Base-by-base conservation (phyloP, 306 rosid species). In the Begonia fuchsioides region DNA sequence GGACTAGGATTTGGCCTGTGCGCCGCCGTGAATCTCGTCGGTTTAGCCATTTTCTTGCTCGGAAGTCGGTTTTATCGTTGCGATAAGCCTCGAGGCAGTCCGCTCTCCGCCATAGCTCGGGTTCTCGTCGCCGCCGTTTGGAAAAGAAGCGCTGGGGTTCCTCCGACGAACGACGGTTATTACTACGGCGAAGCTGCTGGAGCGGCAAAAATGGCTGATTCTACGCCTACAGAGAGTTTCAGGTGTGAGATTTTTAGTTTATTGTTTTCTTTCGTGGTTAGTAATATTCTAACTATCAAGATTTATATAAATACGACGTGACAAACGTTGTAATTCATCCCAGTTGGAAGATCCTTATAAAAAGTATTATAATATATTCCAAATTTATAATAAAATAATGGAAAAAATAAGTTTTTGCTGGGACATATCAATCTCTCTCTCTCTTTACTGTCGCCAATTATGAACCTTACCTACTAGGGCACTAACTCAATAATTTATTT, bases 51-150 rank as follows among this genome's bases (percentile, higher is more conserved):
- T 18, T 56, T 72, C 55, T 12, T 64, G 35, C 14, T 68, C 20
- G 78, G 74, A 15, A 72, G 44, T 11, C 58, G 50, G 3, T 64
- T 64, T 14, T 72, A 72, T 17, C 66, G 52, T 41, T 38, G 11
- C 1, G 59, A 56, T 52, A 68, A 60, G 32, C 75, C 71, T 2
- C 62, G 38, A 16, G 75, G 75, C 12, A 73, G 79, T 51, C 79
- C 75, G 0, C 60, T 73, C 54, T 44, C 43, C 1, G 49, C 65
- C 43, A 51, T 73, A 8, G 69, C 68, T 14, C 58, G 72, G 6
- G 75, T 68, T 10, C 2, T 73, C 16, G 75, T 68, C 2, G 66
- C 79, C 4, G 44, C 79, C 2, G 13, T 61, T 49, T 32, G 51
- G 17, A 73, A 73, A 9, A 57, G 66, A 57, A 50, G 53, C 1